These are phyloP conservation scores for Xylaria sp. DNA, from an alignment of 2,329 filamentous ascomycete genomes.

Conservation along the genomic window DNA sequence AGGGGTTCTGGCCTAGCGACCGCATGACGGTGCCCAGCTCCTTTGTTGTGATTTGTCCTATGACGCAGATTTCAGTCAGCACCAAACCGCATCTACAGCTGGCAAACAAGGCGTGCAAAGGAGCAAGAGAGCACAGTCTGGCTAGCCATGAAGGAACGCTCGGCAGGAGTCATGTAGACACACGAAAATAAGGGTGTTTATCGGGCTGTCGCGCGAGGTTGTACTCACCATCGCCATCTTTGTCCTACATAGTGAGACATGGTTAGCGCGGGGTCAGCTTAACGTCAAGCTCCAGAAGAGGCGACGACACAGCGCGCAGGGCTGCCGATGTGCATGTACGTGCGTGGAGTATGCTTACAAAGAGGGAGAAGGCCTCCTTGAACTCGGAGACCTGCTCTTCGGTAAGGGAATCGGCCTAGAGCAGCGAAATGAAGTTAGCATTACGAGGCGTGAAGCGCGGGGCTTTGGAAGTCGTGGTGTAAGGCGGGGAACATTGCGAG, in stretches of 20 bases:
- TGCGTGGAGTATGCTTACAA: slow-evolving; percentile 73
- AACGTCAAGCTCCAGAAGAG: slow-evolving; percentile 5
- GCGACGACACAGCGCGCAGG: neutral
- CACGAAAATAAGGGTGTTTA: neutral
- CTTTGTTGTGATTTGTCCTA: slow-evolving; percentile 92
- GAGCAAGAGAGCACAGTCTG: neutral
- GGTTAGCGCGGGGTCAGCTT: slow-evolving; percentile 43
- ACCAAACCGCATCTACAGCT: slow-evolving; percentile 30
- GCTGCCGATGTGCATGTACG: neutral
- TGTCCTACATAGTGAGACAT: slow-evolving; percentile 69
- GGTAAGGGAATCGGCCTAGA: slow-evolving; percentile 94
- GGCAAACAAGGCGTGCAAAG: slow-evolving; percentile 1
- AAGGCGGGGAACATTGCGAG: slow-evolving; percentile 33
- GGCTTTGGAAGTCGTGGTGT: slow-evolving; percentile 42
- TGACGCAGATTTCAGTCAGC: slow-evolving; percentile 16
- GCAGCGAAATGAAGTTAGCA: slow-evolving; percentile 39
- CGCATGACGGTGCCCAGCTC: slow-evolving; percentile 92
- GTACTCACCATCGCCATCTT: slow-evolving; percentile 86
- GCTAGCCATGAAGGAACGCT: slow-evolving; percentile 3
- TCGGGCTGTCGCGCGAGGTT: slow-evolving; percentile 11
- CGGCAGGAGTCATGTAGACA: slow-evolving; percentile 2
- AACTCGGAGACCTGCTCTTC: slow-evolving; percentile 99
- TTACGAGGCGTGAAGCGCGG: slow-evolving; percentile 35
- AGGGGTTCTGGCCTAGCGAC: slow-evolving; percentile 89
- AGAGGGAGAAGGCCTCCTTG: slow-evolving; percentile 99